These are phyloP conservation scores for Ogataea pilisensis DNA, from an alignment of 805 yeast genomes.

Conservation along the genomic window DNA sequence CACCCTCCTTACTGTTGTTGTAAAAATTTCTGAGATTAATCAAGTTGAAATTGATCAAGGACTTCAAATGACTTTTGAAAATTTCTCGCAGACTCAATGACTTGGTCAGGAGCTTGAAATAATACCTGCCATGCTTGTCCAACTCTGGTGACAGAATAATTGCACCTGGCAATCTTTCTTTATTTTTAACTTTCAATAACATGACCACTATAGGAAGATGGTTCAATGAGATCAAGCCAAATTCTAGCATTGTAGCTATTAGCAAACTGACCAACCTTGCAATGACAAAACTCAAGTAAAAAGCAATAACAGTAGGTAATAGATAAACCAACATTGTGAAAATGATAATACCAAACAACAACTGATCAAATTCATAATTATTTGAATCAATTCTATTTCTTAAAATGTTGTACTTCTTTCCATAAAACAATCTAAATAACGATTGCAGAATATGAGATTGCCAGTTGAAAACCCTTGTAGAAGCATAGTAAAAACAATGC, in stretches of 20 bases:
- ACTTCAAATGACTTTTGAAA: conserved; percentile 24
- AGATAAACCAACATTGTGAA: conserved; percentile 77
- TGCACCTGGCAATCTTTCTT: conserved; percentile 58
- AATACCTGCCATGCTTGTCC: conserved; percentile 1
- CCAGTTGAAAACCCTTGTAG: conserved; percentile 75
- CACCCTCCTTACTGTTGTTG: conserved; percentile 2
- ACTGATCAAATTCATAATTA: conserved; percentile 80
- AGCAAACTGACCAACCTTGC: conserved; percentile 50
- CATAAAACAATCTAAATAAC: conserved; percentile 79
- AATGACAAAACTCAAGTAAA: conserved; percentile 68
- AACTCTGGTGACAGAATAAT: conserved; percentile 31
- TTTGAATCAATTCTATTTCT: conserved; percentile 84
- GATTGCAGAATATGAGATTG: conserved; percentile 67
- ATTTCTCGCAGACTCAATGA: conserved; percentile 27
- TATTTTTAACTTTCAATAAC: conserved; percentile 73
- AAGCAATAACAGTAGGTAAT: conserved; percentile 83
- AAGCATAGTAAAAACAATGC: conserved; percentile 69
- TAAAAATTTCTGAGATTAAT: conserved; percentile 18
- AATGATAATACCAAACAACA: conserved; percentile 81
- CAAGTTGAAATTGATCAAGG: conserved; percentile 28
- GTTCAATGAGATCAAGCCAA: conserved; percentile 60
- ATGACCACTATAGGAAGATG: conserved; percentile 86
- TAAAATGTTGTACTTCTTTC: conserved; percentile 80
- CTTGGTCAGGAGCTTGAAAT: conserved; percentile 24
- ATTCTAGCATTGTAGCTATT: conserved; percentile 50